Conservation (phyloP, 768 basidiomycete genomes). For the Pulveroboletus sp. region DNA sequence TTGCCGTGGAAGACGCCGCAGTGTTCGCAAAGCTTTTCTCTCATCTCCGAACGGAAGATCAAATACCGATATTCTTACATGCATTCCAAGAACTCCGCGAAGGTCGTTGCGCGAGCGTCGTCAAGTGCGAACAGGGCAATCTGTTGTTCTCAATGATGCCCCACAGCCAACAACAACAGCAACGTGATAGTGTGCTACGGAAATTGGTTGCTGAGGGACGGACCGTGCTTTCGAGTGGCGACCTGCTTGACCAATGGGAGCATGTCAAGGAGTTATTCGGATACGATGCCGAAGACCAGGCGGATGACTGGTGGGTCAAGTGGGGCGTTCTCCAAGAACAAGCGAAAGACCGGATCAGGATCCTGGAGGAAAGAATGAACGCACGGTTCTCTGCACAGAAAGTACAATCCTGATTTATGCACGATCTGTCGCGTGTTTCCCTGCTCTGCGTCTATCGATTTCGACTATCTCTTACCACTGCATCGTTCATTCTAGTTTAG, state of each 20-base stretch:
- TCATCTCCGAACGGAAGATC: slow-evolving; percentile 41
- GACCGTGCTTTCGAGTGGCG: slow-evolving; percentile 33
- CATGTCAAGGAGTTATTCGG: slow-evolving; percentile 46
- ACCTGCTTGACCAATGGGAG: slow-evolving; percentile 41
- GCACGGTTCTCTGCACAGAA: not conserved
- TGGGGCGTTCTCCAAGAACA: slow-evolving; percentile 47
- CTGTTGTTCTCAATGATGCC: slow-evolving; percentile 44
- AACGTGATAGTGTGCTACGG: slow-evolving; percentile 42
- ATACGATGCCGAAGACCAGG: slow-evolving; percentile 52
- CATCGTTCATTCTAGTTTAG: not conserved
- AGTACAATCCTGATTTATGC: slow-evolving; percentile 1
- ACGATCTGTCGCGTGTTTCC: not conserved
- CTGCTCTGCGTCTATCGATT: too few species aligned
- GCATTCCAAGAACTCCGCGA: slow-evolving; percentile 60
- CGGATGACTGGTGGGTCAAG: slow-evolving; percentile 63
- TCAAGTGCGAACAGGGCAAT: slow-evolving; percentile 44
- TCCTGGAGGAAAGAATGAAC: slow-evolving; percentile 17
- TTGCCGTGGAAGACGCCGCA: slow-evolving; percentile 61
- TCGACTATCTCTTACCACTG: not conserved
- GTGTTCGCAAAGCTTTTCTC: slow-evolving; percentile 58
- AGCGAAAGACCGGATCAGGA: slow-evolving; percentile 24
- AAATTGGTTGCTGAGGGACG: slow-evolving; percentile 45
- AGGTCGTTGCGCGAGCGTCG: slow-evolving; percentile 44
- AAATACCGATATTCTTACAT: slow-evolving; percentile 48
- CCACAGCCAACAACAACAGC: slow-evolving; percentile 39